Evolutionary conservation across 2,329 filamentous ascomycete genomes (phyloP).

Genomic region (Curvularia lunata): DNA sequence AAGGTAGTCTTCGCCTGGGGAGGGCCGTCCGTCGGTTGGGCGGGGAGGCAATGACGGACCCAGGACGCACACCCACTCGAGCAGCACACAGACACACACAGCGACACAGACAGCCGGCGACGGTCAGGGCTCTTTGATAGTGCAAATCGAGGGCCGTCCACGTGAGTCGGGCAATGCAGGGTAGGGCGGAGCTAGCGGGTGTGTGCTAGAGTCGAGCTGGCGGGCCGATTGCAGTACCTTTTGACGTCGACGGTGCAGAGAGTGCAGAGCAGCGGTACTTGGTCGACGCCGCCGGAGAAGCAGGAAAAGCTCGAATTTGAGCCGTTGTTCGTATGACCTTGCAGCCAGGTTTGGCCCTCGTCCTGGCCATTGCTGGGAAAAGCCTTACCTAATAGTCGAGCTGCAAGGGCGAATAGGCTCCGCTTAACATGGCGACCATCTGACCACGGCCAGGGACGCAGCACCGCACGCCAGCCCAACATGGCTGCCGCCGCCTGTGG

Average conservation of each 20-base stretch:
- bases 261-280: constrained; percentile 17
- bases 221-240: constrained; percentile 14
- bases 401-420: constrained; percentile 40
- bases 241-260: constrained; percentile 13
- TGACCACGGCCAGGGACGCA: constrained; percentile 30
- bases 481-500: constrained; percentile 26
- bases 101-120: constrained; percentile 7
- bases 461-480: constrained; percentile 25
- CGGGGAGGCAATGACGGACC: constrained; percentile 24
- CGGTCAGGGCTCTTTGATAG: constrained; percentile 21
- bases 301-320: constrained; percentile 40
- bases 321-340: constrained; percentile 36
- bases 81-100: not conserved
- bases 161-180: constrained; percentile 39
- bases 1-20: constrained; percentile 14
- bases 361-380: constrained; percentile 36
- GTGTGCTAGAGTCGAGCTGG: constrained; percentile 10
- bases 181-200: constrained; percentile 18
- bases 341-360: constrained; percentile 29
- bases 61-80: not conserved
- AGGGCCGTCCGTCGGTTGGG: constrained; percentile 29
- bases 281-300: constrained; percentile 34
- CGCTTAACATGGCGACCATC: constrained; percentile 39
- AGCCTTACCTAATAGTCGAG: constrained; percentile 47
- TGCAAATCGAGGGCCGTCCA: constrained; percentile 23